Conservation (phyloP, 148 eudicot genomes). For the Mesembryanthemum crystallinum region DNA sequence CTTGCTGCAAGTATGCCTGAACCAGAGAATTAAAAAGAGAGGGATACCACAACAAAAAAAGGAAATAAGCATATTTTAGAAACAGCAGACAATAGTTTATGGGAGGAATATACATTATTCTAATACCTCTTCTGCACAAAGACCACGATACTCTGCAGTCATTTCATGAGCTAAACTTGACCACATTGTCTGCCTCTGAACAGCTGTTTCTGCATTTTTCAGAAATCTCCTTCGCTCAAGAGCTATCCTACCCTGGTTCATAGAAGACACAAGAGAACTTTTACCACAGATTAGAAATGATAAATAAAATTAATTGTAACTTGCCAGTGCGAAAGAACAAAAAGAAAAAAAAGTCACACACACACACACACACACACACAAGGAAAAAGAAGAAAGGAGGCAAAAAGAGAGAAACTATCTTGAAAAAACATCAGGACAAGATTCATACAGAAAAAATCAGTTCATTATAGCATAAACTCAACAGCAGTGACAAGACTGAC, state of each 20-base stretch:
- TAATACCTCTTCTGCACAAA: slow-evolving; percentile 97
- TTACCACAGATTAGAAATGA: neutral
- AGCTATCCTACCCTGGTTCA: slow-evolving; percentile 85
- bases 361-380: neutral
- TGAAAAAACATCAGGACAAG: no score
- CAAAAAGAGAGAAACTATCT: neutral
- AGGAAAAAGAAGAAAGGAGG: neutral
- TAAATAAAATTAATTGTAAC: neutral
- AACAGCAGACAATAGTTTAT: neutral
- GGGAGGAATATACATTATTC: neutral
- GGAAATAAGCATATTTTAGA: neutral
- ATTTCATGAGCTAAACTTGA: slow-evolving; percentile 97
- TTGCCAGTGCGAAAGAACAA: neutral
- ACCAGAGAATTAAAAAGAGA: slow-evolving; percentile 14
- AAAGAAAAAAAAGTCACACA: neutral
- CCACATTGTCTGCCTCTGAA: slow-evolving; percentile 96
- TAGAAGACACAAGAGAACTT: neutral
- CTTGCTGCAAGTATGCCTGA: slow-evolving; percentile 97
- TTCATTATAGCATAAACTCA: neutral
- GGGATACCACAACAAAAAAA: neutral
- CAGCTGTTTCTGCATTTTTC: slow-evolving; percentile 90
- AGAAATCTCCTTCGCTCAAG: slow-evolving; percentile 87
- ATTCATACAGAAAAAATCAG: no score
- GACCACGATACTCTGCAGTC: slow-evolving; percentile 98
- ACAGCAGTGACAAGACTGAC: neutral